Evolutionary conservation across 2,329 filamentous ascomycete genomes (phyloP).

Genomic region (Reticulascus tulasneorum): DNA sequence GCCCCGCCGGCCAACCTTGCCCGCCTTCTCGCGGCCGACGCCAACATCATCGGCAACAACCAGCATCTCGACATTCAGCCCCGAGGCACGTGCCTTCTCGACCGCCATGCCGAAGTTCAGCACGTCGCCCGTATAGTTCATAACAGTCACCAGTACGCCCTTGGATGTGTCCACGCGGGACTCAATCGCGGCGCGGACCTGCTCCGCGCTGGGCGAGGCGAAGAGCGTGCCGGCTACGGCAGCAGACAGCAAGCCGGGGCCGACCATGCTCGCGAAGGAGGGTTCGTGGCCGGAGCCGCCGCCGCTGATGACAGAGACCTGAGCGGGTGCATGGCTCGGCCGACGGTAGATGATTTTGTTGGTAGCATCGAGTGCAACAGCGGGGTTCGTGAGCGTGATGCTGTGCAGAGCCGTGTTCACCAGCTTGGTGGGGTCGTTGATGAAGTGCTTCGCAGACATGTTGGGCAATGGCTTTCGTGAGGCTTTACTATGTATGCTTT

Average conservation of each 20-base stretch:
- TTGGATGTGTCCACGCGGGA: conserved; percentile 65
- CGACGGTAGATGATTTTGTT: conserved; percentile 84
- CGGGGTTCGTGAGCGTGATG: conserved; percentile 80
- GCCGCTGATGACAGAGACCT: conserved; percentile 79
- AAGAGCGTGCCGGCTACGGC: conserved; percentile 82
- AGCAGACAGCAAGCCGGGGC: conserved; percentile 67
- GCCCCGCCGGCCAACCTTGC: conserved; percentile 88
- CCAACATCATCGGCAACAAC: conserved; percentile 91
- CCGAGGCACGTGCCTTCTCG: conserved; percentile 82
- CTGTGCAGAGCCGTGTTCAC: conserved; percentile 73
- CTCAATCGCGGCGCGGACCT: conserved; percentile 57
- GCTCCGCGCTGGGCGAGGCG: conserved; percentile 70
- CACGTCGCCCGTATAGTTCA: conserved; percentile 91
- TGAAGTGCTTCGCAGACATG: conserved; percentile 75
- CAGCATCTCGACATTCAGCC: conserved; percentile 78
- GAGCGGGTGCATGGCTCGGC: conserved; percentile 39
- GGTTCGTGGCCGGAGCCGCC: conserved; percentile 85
- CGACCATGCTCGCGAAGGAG: conserved; percentile 73
- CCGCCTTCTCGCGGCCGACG: conserved; percentile 73
- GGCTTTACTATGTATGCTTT: background rate
- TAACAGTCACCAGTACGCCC: conserved; percentile 85
- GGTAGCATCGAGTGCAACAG: conserved; percentile 68
- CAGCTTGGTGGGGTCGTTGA: conserved; percentile 76
- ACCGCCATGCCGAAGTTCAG: conserved; percentile 92
- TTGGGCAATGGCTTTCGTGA: conserved; percentile 10